Base-by-base conservation (phyloP, 768 basidiomycete genomes). In the Boletus edulis region DNA sequence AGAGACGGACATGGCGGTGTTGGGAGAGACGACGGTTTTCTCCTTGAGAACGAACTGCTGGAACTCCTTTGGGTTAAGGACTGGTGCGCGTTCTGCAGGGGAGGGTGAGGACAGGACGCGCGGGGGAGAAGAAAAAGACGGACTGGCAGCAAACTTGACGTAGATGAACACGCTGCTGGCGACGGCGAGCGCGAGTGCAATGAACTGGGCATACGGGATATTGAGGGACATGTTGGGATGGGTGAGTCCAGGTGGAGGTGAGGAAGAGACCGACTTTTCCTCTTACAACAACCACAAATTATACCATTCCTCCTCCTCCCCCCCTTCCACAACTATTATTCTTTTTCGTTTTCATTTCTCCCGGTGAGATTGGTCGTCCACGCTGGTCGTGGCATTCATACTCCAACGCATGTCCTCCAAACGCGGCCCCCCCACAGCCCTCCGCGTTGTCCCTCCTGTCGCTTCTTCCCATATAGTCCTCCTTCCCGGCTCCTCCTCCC, bases 11-110 rank as follows among this genome's bases (percentile, higher is more conserved):
- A 94, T 80, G 66, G 97, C 96, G 38, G 97, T 99, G 75, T 99
- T 99, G 59, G 90, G 91, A 9, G 95, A 98, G 51, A 98, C 79
- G 63, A 83, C 76, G 45, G 83, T 85, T 73, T 96, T 97, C 62
- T 91, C 81, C 51, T 76, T 73, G 54, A 99, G 82, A 27, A 89
- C 80, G 76, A 91, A 98, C 59, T 86, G 78, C 63, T 88, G 80
- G 89, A 94, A 99, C 53, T 77, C 76, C 58, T 77, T 77, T 15
- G 93, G 82, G 72, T 91, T 79, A 52, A 96, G 78, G 7, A 83
- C 83, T 20, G 88, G 85, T 63, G 85, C 85, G 34, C 82, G 78
- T 65, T 79, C 87, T 90, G 67, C 2, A 38, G 29, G 51, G 47
- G 44, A 35, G 60, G 17, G 12, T 20, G 31, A 31, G 44, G 15